Percentiles rank a stretch among this genome's conserved stretches.
Evolutionary conservation across 352 stramenopile genomes (phyloP).

Genomic region (Plasmopara viticola): DNA sequence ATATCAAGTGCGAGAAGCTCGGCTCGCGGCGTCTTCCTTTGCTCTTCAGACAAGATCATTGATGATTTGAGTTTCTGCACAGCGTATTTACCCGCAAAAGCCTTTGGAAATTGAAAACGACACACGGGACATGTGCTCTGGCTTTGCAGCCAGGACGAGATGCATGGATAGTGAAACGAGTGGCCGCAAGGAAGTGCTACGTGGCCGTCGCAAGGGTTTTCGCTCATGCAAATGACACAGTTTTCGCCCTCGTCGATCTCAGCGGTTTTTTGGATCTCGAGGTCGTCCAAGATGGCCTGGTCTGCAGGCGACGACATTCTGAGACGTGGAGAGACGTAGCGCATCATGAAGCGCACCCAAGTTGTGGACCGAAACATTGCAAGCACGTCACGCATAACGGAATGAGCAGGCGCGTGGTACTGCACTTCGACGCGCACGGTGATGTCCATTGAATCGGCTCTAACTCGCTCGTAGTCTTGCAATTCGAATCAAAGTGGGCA

Average conservation of each 20-base stretch:
- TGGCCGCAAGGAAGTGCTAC: constrained; percentile 87
- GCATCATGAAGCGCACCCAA: constrained; percentile 77
- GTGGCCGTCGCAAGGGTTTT: constrained; percentile 44
- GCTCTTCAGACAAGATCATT: constrained; percentile 42
- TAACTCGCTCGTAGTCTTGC: constrained; percentile 14
- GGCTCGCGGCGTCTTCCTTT: constrained; percentile 32
- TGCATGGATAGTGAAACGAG: constrained; percentile 89
- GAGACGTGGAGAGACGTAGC: constrained; percentile 62
- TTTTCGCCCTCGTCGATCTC: constrained; percentile 33
- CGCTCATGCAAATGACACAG: constrained; percentile 89
- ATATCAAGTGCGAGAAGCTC: constrained; percentile 41
- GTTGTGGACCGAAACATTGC: constrained; percentile 63
- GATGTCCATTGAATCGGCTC: constrained; percentile 67
- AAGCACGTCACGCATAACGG: constrained; percentile 50
- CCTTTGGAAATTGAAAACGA: constrained; percentile 84
- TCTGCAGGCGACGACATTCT: constrained; percentile 57
- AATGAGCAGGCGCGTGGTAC: constrained; percentile 51
- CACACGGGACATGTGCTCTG: constrained; percentile 92
- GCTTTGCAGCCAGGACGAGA: constrained; percentile 87
- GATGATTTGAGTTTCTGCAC: constrained; percentile 61
- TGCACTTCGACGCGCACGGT: constrained; percentile 63
- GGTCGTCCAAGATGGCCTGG: constrained; percentile 44
- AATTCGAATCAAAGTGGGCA: constrained; percentile 3
- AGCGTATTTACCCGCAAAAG: constrained; percentile 61
- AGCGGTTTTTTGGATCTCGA: constrained; percentile 31